Evolutionary conservation across 495 filamentous ascomycete species (phyloP), one percentile per base, ranked within the genome.

Genomic region (Xylaria longipes): DNA sequence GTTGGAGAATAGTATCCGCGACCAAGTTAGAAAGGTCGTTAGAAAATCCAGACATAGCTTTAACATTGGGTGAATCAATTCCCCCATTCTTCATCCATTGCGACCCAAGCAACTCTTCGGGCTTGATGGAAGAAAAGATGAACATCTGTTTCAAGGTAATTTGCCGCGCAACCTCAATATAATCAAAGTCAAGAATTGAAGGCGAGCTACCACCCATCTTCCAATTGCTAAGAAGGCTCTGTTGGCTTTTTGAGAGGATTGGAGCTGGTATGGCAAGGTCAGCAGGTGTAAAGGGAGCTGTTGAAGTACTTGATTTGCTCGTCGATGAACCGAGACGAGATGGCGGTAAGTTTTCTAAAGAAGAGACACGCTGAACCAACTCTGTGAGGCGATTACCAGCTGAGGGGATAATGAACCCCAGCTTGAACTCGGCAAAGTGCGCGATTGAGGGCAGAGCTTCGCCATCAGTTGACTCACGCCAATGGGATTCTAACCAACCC

Each of bases 401-500:
- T 20, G 88, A 88, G 50, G 94, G 93, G 12, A 98, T 81, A 14
- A 89, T 82, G 0, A 84, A 76, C 56, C 85, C 84, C 27, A 99
- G 85, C 69, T 90, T 89, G 35, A 87, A 90, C 72, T 89, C 88
- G 33, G 96, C 94, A 77, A 99, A 99, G 29, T 86, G 79, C 31
- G 89, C 81, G 71, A 99, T 96, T 61, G 91, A 85, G 0, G 87
- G 85, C 45, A 98, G 84, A 7, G 95, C 94, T 7, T 86, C 86
- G 69, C 85, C 83, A 79, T 99, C 97, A 33, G 89, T 86, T 35
- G 93, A 89, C 70, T 92, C 89, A 33, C 92, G 90, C 97, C 97
- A 99, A 81, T 98, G 94, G 3, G 92, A 94, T 81, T 99, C 97
- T 5, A 99, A 82, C 97, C 97, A 99, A 39, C 91, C 91, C 81